phyloP scores from a whole-genome alignment of 2,329 filamentous ascomycete species.

The Fusarium decemcellulare region DNA sequence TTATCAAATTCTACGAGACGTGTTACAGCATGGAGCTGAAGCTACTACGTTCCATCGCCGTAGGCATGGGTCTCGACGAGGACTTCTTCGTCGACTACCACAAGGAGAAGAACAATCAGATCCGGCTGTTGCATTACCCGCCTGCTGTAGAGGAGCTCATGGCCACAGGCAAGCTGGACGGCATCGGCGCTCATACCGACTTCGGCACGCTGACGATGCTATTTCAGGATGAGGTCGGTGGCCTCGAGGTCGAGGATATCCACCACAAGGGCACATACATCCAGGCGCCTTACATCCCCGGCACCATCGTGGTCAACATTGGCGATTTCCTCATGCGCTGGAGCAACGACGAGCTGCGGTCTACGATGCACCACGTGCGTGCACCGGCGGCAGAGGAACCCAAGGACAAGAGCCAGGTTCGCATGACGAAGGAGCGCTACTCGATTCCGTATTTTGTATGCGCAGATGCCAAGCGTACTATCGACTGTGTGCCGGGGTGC shows the following conservation, averaged over 20 bases:
- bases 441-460: conserved; percentile 61
- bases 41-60: conserved; percentile 82
- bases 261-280: conserved; percentile 53
- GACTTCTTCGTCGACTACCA: conserved; percentile 78
- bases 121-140: conserved; percentile 70
- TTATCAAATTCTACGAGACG: conserved; percentile 72
- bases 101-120: conserved; percentile 68
- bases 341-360: conserved; percentile 54
- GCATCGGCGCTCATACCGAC: conserved; percentile 49
- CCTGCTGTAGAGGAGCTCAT: conserved; percentile 48
- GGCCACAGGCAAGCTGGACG: conserved; percentile 39
- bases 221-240: conserved; percentile 61
- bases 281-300: conserved; percentile 44
- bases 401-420: conserved; percentile 39
- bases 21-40: conserved; percentile 80
- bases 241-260: conserved; percentile 61
- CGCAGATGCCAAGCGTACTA: conserved; percentile 60
- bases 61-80: conserved; percentile 78
- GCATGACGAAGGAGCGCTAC: conserved; percentile 61
- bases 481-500: conserved; percentile 1
- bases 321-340: conserved; percentile 56
- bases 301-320: conserved; percentile 57
- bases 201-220: conserved; percentile 62
- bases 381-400: conserved; percentile 51
- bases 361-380: conserved; percentile 57